Evolutionary conservation across 2,329 filamentous ascomycete species (phyloP).

Genomic region (Claviceps capensis): DNA sequence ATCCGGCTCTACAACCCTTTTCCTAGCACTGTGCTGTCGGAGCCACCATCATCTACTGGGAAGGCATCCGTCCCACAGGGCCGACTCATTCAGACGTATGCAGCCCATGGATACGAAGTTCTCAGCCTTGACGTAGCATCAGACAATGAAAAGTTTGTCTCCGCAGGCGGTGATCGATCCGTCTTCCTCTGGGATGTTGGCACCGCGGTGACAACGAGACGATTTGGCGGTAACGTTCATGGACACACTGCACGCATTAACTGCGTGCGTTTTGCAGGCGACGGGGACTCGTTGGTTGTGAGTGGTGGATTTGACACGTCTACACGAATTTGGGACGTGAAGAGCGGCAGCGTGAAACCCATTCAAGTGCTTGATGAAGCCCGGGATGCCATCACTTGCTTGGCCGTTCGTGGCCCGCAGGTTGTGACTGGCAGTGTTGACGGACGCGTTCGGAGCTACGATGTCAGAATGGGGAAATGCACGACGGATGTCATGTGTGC

Average conservation of each 20-base stretch:
- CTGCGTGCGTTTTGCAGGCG: slow-evolving; percentile 63
- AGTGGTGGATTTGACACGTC: slow-evolving; percentile 63
- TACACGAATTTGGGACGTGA: slow-evolving; percentile 63
- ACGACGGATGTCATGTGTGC: slow-evolving; percentile 57
- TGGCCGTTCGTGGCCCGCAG: slow-evolving; percentile 36
- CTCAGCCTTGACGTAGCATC: slow-evolving; percentile 61
- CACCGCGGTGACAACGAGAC: slow-evolving; percentile 59
- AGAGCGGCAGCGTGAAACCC: slow-evolving; percentile 40
- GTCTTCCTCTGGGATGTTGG: slow-evolving; percentile 94
- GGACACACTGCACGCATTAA: slow-evolving; percentile 67
- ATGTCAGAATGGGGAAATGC: slow-evolving; percentile 61
- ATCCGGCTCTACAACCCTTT: slow-evolving; percentile 77
- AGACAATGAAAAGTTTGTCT: slow-evolving; percentile 76
- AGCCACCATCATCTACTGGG: slow-evolving; percentile 14
- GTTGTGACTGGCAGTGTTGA: slow-evolving; percentile 73
- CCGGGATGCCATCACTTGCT: slow-evolving; percentile 48
- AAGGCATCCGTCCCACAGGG: slow-evolving; percentile 27
- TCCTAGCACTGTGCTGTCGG: slow-evolving; percentile 28
- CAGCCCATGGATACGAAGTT: slow-evolving; percentile 84
- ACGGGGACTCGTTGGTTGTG: slow-evolving; percentile 58
- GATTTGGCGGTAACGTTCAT: slow-evolving; percentile 48
- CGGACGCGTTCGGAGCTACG: slow-evolving; percentile 68
- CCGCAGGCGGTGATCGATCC: slow-evolving; percentile 75
- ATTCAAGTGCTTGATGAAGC: slow-evolving; percentile 64
- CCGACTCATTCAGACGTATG: slow-evolving; percentile 72